These are phyloP conservation scores for Pyrenopolyporus hunteri DNA, from an alignment of 495 filamentous ascomycete species.

Conservation along the genomic window DNA sequence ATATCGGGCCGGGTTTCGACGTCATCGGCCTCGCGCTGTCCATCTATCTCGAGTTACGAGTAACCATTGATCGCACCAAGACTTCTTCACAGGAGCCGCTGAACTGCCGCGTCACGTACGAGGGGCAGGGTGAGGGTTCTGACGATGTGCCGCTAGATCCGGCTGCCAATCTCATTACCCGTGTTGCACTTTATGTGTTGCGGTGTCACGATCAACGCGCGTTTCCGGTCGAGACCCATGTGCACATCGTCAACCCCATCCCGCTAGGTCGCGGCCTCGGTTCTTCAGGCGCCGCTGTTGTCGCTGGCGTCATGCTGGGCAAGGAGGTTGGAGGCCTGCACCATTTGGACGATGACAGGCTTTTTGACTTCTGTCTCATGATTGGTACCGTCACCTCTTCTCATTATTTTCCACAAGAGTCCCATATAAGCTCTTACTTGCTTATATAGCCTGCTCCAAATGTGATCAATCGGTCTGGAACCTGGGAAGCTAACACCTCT, in stretches of 20 bases:
- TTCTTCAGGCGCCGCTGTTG: slow-evolving; percentile 91
- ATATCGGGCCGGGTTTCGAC: slow-evolving; percentile 96
- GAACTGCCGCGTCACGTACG: slow-evolving; percentile 89
- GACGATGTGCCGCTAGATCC: slow-evolving; percentile 78
- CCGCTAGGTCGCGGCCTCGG: slow-evolving; percentile 89
- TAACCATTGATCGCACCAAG: slow-evolving; percentile 67
- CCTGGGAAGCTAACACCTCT: slow-evolving; percentile 18
- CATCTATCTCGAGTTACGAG: slow-evolving; percentile 83
- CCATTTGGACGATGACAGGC: slow-evolving; percentile 75
- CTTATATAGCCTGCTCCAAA: not conserved
- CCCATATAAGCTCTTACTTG: not conserved
- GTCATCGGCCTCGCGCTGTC: slow-evolving; percentile 94
- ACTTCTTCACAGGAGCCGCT: slow-evolving; percentile 63
- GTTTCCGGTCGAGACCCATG: slow-evolving; percentile 84
- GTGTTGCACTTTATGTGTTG: slow-evolving; percentile 89
- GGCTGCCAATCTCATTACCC: slow-evolving; percentile 86
- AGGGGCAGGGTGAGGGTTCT: slow-evolving; percentile 75
- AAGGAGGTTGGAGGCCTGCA: slow-evolving; percentile 85
- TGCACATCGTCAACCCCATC: slow-evolving; percentile 93
- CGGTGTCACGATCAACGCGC: slow-evolving; percentile 81
- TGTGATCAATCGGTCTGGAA: not conserved
- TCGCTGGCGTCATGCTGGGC: slow-evolving; percentile 88
- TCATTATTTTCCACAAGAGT: not conserved
- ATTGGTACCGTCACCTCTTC: slow-evolving; percentile 59
- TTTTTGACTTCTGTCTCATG: slow-evolving; percentile 97